phyloP scores from a whole-genome alignment of 2,329 filamentous ascomycete species.

The Scedosporium apiospermum region DNA sequence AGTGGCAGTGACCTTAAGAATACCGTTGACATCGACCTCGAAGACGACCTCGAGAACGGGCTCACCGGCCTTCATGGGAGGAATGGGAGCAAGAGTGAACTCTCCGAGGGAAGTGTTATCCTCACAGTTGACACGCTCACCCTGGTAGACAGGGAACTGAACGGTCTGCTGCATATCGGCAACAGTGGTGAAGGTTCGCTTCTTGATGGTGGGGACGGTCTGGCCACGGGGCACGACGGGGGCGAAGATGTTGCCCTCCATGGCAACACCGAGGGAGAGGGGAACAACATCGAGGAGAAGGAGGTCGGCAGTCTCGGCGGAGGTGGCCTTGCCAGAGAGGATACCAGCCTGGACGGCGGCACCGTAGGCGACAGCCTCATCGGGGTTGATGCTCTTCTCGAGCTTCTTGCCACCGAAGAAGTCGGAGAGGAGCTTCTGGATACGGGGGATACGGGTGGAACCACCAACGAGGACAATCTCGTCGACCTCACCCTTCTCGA shows the following conservation, averaged over 20 bases:
- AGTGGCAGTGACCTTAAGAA: constrained; percentile 97
- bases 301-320: constrained; percentile 87
- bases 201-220: constrained; percentile 74
- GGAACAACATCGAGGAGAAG: constrained; percentile 94
- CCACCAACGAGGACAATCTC: constrained; percentile 99
- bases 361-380: constrained; percentile 98
- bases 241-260: constrained; percentile 99
- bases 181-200: constrained; percentile 83
- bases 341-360: constrained; percentile 98
- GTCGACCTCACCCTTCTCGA: constrained; percentile 87
- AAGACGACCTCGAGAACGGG: constrained; percentile 96
- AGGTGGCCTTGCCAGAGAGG: constrained; percentile 94
- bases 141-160: constrained; percentile 89
- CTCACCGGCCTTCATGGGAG: constrained; percentile 88
- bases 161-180: constrained; percentile 69
- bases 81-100: constrained; percentile 84
- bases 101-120: constrained; percentile 97
- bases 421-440: constrained; percentile 98
- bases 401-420: constrained; percentile 99
- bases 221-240: constrained; percentile 76
- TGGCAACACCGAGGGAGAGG: constrained; percentile 94
- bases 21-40: constrained; percentile 99
- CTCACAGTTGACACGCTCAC: constrained; percentile 95
- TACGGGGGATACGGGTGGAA: constrained; percentile 95
- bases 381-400: constrained; percentile 99